These are phyloP conservation scores for Ashbya aceris DNA, from an alignment of 1,139 yeast genomes.

Conservation along the genomic window DNA sequence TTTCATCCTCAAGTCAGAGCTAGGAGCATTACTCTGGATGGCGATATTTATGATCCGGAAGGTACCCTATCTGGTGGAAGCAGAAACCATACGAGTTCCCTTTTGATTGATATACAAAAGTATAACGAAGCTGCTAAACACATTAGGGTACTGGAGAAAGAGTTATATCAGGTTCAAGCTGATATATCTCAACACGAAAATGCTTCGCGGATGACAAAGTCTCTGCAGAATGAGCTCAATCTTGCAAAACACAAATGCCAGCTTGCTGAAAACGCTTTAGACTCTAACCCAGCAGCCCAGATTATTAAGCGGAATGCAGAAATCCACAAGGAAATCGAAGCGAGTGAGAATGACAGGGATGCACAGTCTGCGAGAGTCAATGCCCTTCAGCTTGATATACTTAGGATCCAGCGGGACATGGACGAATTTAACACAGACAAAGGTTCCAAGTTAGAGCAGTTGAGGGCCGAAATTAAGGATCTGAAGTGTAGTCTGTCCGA, in stretches of 20 bases:
- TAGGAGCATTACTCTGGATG: constrained; percentile 86
- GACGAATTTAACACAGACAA: constrained; percentile 73
- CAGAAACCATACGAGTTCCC: constrained; percentile 47
- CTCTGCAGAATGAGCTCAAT: constrained; percentile 56
- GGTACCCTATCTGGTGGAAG: constrained; percentile 98
- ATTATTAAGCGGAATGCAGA: constrained; percentile 43
- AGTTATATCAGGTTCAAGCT: constrained; percentile 36
- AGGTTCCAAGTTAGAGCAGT: constrained; percentile 64
- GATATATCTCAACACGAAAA: constrained; percentile 40
- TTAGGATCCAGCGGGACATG: constrained; percentile 62
- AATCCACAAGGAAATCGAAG: constrained; percentile 41
- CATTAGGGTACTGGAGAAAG: constrained; percentile 35
- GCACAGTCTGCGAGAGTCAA: constrained; percentile 30
- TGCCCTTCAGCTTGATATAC: constrained; percentile 37
- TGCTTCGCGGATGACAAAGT: constrained; percentile 44
- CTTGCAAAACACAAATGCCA: constrained; percentile 60
- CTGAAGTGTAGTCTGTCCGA: constrained; percentile 34
- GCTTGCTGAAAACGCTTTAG: constrained; percentile 51
- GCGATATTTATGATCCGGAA: constrained; percentile 91
- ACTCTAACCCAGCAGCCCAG: constrained; percentile 45
- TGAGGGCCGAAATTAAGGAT: constrained; percentile 45
- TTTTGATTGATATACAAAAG: constrained; percentile 59
- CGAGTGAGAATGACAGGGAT: constrained; percentile 35
- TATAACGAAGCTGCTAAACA: constrained; percentile 45
- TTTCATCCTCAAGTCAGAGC: constrained; percentile 74